Percentiles rank a stretch among this genome's conserved stretches.
These are phyloP conservation scores for Solanum sitiens DNA, from an alignment of 257 asterid genomes.

Conservation along the genomic window DNA sequence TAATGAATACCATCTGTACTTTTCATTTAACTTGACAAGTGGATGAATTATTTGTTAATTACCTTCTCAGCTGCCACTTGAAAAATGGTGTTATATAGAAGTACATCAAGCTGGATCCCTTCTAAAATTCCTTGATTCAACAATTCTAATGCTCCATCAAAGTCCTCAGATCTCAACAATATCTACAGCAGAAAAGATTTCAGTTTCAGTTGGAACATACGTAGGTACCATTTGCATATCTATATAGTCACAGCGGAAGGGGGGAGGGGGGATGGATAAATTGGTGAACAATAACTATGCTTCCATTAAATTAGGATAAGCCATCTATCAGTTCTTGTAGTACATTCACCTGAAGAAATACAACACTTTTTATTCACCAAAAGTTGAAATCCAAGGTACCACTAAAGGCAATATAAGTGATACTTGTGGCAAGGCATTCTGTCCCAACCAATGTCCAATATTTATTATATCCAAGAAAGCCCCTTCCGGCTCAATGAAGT, in stretches of 20 bases:
- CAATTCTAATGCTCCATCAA: conserved; percentile 42
- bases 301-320: background rate
- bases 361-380: background rate
- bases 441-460: background rate
- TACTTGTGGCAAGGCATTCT: background rate
- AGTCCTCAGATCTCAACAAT: conserved; percentile 36
- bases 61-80: conserved; percentile 58
- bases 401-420: background rate
- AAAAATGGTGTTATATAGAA: conserved; percentile 58
- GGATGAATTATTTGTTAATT: background rate
- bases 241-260: background rate
- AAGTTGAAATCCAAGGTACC: background rate
- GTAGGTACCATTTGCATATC: background rate
- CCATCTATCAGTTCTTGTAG: background rate
- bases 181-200: conserved; percentile 19
- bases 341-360: background rate
- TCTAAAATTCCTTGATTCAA: conserved; percentile 38
- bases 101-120: conserved; percentile 45
- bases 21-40: background rate
- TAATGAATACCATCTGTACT: background rate
- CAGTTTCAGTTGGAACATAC: background rate
- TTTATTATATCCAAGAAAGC: background rate
- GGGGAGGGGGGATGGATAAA: background rate
- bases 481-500: background rate
- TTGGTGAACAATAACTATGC: background rate